Evolutionary conservation across 805 yeast genomes (phyloP), one percentile per base, ranked within the genome.

Genomic region (Saccharomycopsis babjevae): DNA sequence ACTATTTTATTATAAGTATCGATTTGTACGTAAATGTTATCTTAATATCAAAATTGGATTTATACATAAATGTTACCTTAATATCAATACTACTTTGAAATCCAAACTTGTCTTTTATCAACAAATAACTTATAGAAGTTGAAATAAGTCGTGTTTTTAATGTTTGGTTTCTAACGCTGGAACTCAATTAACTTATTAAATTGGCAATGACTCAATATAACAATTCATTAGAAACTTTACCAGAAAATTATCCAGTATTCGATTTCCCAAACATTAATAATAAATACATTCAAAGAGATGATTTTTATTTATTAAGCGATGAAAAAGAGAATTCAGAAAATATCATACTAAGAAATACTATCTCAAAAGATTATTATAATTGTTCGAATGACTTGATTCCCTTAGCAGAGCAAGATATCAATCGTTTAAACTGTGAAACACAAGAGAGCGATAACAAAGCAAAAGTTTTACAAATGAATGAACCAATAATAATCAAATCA

Each of bases 161-260:
- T 16, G 16, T 46, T 22, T 13, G 7, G 13, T 22, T 18, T 43
- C 13, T 46, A 28, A 22, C 11, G 28, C 22, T 13, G 50, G 38
- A 32, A 56, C 28, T 28, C 7, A 56, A 18, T 25, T 18, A 13
- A 42, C 15, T 30, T 39, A 34, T 10, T 22, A 16, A 5, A 18
- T 46, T 25, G 32, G 22, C 10, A 11, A 18, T 46, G 52, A 28
- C 52, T 46, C 52, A 46, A 25, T 46, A 25, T 22, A 60, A 39
- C 52, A 57, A 59, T 32, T 56, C 66, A 8, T 46, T 63, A 39
- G 64, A 63, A 39, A 63, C 66, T n/a, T 52, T 63, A 32, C 64
- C 66, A 8, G 66, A 63, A 43, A 42, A 63, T 50, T 63, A 63
- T 50, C 62, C 59, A 34, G 57, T 59, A n/a, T 63, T 63, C 40